phyloP scores from a whole-genome alignment of 2,329 filamentous ascomycete species.

The Ambrosiella beaveri region DNA sequence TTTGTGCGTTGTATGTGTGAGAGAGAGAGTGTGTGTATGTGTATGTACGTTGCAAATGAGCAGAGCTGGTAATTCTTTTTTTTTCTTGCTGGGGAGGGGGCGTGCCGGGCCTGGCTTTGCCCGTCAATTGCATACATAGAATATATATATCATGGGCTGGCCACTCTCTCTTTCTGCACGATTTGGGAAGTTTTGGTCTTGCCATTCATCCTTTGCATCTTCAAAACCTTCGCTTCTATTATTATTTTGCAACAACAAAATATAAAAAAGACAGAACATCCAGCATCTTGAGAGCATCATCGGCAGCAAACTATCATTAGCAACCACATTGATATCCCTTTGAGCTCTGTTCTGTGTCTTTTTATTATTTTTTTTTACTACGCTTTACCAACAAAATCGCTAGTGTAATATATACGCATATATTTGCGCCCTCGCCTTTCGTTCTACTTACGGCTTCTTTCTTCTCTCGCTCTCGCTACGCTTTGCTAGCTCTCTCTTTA shows the following conservation, averaged over 20 bases:
- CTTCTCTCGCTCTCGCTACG: neutral
- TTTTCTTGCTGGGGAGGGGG: too few species aligned
- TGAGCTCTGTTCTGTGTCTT: neutral
- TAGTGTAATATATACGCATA: neutral
- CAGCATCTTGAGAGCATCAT: too few species aligned
- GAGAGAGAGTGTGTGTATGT: too few species aligned
- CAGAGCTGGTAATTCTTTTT: too few species aligned
- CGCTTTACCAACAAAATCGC: too few species aligned
- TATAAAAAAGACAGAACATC: too few species aligned
- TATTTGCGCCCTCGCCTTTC: neutral
- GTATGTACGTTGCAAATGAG: too few species aligned
- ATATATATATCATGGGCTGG: neutral
- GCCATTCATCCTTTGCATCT: neutral
- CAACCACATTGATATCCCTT: neutral
- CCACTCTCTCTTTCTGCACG: neutral
- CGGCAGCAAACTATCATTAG: neutral
- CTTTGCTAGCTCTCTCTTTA: neutral
- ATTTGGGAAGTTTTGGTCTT: neutral
- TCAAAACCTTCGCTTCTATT: neutral
- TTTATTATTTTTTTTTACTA: neutral
- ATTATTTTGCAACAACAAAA: too few species aligned
- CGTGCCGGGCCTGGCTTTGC: too few species aligned
- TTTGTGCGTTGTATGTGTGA: too few species aligned
- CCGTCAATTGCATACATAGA: neutral
- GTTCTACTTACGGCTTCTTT: conserved; percentile 1